Conservation (phyloP, 2,329 filamentous ascomycete genomes). For the Scedosporium aurantiacum region DNA sequence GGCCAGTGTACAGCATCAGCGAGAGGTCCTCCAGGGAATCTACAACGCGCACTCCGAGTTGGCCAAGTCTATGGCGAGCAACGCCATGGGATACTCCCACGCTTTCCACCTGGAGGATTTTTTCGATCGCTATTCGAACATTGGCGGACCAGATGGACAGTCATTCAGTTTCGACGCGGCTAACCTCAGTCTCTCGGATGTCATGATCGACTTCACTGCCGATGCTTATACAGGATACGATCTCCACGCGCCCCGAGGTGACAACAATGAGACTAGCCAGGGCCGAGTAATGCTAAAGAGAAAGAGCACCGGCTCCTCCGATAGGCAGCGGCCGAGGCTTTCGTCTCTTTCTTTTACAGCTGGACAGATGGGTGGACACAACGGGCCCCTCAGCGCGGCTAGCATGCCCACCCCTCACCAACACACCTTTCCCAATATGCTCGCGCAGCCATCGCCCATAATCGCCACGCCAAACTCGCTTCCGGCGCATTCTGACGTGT, state of each 20-base stretch:
- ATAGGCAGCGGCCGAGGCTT: background rate
- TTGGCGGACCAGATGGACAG: slow-evolving; percentile 46
- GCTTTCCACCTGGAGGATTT: slow-evolving; percentile 82
- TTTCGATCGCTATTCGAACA: slow-evolving; percentile 64
- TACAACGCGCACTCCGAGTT: slow-evolving; percentile 71
- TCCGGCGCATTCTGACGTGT: slow-evolving; percentile 22
- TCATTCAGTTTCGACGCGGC: slow-evolving; percentile 59
- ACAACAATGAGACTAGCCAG: slow-evolving; percentile 14
- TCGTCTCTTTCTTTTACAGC: slow-evolving; percentile 3
- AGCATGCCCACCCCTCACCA: slow-evolving; percentile 22
- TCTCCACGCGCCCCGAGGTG: slow-evolving; percentile 31
- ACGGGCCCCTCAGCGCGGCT: slow-evolving; percentile 2
- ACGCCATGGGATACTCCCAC: slow-evolving; percentile 59
- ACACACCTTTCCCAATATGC: slow-evolving; percentile 15
- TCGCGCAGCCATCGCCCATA: slow-evolving; percentile 27
- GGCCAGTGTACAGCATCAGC: slow-evolving; percentile 70
- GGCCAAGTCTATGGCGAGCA: slow-evolving; percentile 58
- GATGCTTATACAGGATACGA: slow-evolving; percentile 43
- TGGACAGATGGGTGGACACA: slow-evolving; percentile 6
- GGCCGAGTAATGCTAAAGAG: slow-evolving; percentile 35
- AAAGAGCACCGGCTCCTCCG: slow-evolving; percentile 19
- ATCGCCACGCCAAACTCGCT: slow-evolving; percentile 27
- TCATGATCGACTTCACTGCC: slow-evolving; percentile 47
- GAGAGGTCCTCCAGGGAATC: slow-evolving; percentile 65
- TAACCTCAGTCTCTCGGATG: slow-evolving; percentile 60